A percentile compares a stretch with the other conserved stretches of the same genome.
Conservation (phyloP, 1,139 yeast genomes). For the Suhomyces bolitotheri region DNA sequence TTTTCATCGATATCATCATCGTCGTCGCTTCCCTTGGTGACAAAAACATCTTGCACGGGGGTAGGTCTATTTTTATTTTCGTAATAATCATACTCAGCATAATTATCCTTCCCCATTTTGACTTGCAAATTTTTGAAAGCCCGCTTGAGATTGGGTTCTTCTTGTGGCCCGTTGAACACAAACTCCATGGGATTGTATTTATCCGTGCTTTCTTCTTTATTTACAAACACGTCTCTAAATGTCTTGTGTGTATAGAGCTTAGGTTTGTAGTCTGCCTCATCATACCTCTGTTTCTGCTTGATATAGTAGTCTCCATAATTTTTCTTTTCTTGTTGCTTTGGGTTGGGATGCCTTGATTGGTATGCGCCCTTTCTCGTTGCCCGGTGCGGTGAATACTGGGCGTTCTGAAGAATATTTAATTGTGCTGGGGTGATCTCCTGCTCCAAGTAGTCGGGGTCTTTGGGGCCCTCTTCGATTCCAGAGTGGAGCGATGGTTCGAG, state of each 20-base stretch:
- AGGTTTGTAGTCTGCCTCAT: slow-evolving; percentile 38
- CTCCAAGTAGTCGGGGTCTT: slow-evolving; percentile 34
- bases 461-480: not conserved
- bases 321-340: slow-evolving; percentile 1
- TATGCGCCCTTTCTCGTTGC: slow-evolving; percentile 8
- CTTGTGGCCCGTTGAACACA: slow-evolving; percentile 37
- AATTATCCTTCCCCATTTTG: slow-evolving; percentile 35
- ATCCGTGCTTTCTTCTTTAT: slow-evolving; percentile 30
- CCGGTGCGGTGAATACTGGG: slow-evolving; percentile 10
- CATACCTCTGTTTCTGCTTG: slow-evolving; percentile 37
- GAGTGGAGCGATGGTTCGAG: not conserved
- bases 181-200: slow-evolving; percentile 44
- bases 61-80: slow-evolving; percentile 19
- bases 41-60: slow-evolving; percentile 12
- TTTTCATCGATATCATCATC: slow-evolving; percentile 11
- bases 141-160: slow-evolving; percentile 24
- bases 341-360: slow-evolving; percentile 2
- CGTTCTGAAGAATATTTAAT: slow-evolving; percentile 26
- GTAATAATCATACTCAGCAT: slow-evolving; percentile 41
- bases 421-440: slow-evolving; percentile 43
- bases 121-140: slow-evolving; percentile 33
- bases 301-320: slow-evolving; percentile 37
- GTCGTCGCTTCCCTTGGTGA: slow-evolving; percentile 9
- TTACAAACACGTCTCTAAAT: slow-evolving; percentile 40
- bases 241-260: slow-evolving; percentile 45